phyloP scores from a whole-genome alignment of 208 protist genomes.

The Wallacemonas sp. region DNA sequence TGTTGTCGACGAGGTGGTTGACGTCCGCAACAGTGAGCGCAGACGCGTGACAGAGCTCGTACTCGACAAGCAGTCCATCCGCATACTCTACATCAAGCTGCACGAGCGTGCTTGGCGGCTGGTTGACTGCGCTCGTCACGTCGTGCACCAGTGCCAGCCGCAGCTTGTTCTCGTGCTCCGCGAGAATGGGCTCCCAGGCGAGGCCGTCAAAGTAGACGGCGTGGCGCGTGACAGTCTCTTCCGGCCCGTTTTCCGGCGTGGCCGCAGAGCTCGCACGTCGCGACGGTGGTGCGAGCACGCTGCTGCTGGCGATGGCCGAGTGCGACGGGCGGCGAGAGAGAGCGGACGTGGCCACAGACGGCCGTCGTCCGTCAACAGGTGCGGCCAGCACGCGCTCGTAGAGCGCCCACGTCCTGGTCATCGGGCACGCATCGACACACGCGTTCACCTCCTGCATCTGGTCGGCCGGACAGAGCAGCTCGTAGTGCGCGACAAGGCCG shows the following conservation, averaged over 20 bases:
- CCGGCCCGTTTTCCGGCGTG: background rate
- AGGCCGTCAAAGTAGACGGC: slow-evolving; percentile 12
- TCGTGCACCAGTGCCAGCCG: slow-evolving; percentile 3
- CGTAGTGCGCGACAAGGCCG: slow-evolving; percentile 13
- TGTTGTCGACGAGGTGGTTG: slow-evolving; percentile 6
- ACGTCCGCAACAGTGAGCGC: background rate
- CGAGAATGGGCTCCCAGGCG: background rate
- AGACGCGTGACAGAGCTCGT: background rate
- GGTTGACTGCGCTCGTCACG: background rate
- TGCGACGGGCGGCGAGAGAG: background rate
- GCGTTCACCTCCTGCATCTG: background rate
- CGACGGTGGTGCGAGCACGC: background rate
- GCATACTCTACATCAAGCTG: slow-evolving; percentile 8
- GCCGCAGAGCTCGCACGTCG: background rate
- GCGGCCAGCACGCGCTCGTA: background rate
- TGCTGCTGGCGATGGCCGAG: background rate
- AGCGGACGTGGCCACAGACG: background rate
- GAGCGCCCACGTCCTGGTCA: slow-evolving; percentile 1
- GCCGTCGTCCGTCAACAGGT: too few species aligned
- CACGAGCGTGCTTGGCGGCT: background rate
- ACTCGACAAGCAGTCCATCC: slow-evolving; percentile 16
- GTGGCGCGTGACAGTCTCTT: slow-evolving; percentile 3
- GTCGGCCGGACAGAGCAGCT: slow-evolving; percentile 1
- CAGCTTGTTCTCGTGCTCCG: slow-evolving; percentile 1
- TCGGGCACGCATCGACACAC: slow-evolving; percentile 4